Conservation (phyloP, 2,329 filamentous ascomycete species). For the Leptographium radiaticola region DNA sequence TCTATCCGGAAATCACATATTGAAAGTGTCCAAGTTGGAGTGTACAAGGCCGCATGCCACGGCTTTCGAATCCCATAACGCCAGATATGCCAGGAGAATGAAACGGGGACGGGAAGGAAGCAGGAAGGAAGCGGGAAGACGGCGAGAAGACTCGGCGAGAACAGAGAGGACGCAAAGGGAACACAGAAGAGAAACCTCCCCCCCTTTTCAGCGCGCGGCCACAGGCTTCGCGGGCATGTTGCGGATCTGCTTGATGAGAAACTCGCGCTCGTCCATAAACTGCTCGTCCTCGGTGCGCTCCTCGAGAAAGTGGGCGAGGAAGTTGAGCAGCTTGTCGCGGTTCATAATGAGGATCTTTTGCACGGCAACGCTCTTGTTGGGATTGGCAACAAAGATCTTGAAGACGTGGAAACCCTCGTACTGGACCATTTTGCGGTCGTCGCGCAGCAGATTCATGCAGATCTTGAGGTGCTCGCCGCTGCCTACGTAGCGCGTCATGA, state of each 20-base stretch:
- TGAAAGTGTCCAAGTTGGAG: background rate
- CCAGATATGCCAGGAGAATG: background rate
- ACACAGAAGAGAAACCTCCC: background rate
- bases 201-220: constrained; percentile 15
- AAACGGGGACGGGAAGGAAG: background rate
- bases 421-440: constrained; percentile 97
- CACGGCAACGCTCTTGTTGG: constrained; percentile 92
- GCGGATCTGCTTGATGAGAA: constrained; percentile 86
- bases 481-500: constrained; percentile 97
- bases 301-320: constrained; percentile 83
- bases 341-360: constrained; percentile 96
- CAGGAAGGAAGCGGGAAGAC: background rate
- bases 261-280: constrained; percentile 95
- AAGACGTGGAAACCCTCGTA: constrained; percentile 99
- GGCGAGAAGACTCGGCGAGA: no score
- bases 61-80: background rate
- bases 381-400: constrained; percentile 98
- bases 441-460: constrained; percentile 91
- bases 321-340: constrained; percentile 75
- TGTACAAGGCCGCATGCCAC: background rate
- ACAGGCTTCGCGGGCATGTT: constrained; percentile 50
- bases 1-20: constrained; percentile 8
- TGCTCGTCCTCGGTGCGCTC: constrained; percentile 96
- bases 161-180: background rate
- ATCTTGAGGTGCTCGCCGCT: constrained; percentile 93